phyloP scores from a whole-genome alignment of 2,329 filamentous ascomycete genomes.

The Hirsutella minnesotensis region DNA sequence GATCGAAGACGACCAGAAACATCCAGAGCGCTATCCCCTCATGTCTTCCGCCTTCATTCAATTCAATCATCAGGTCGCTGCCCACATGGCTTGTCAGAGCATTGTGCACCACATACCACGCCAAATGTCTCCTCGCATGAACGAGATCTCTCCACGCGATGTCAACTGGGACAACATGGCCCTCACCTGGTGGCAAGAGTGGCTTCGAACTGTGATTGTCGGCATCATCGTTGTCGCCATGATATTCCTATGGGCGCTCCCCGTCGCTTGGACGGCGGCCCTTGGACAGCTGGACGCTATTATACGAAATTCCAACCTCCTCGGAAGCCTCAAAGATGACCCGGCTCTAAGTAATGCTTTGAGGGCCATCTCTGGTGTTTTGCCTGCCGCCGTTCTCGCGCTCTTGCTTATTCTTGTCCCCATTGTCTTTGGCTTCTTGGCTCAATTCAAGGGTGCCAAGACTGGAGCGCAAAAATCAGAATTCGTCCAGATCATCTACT shows the following conservation, averaged over 20 bases:
- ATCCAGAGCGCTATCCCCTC: slow-evolving; percentile 74
- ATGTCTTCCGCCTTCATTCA: slow-evolving; percentile 98
- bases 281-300: slow-evolving; percentile 67
- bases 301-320: slow-evolving; percentile 53
- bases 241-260: slow-evolving; percentile 81
- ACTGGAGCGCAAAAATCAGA: slow-evolving; percentile 70
- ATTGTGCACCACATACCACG: slow-evolving; percentile 83
- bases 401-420: slow-evolving; percentile 74
- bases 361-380: slow-evolving; percentile 64
- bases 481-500: slow-evolving; percentile 87
- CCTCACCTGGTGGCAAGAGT: slow-evolving; percentile 86
- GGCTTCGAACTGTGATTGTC: slow-evolving; percentile 58
- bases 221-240: slow-evolving; percentile 57
- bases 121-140: slow-evolving; percentile 81
- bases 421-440: slow-evolving; percentile 62
- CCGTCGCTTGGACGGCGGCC: slow-evolving; percentile 77
- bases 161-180: slow-evolving; percentile 98
- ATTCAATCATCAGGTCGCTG: slow-evolving; percentile 94
- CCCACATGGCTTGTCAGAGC: slow-evolving; percentile 95
- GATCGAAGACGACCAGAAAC: slow-evolving; percentile 79
- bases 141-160: slow-evolving; percentile 89
- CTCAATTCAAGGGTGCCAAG: slow-evolving; percentile 64
- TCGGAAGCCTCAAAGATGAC: slow-evolving; percentile 55
- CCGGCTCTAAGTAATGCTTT: slow-evolving; percentile 47
- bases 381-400: slow-evolving; percentile 67